These are phyloP conservation scores for Tuber magnatum DNA, from an alignment of 495 filamentous ascomycete species.

Conservation along the genomic window DNA sequence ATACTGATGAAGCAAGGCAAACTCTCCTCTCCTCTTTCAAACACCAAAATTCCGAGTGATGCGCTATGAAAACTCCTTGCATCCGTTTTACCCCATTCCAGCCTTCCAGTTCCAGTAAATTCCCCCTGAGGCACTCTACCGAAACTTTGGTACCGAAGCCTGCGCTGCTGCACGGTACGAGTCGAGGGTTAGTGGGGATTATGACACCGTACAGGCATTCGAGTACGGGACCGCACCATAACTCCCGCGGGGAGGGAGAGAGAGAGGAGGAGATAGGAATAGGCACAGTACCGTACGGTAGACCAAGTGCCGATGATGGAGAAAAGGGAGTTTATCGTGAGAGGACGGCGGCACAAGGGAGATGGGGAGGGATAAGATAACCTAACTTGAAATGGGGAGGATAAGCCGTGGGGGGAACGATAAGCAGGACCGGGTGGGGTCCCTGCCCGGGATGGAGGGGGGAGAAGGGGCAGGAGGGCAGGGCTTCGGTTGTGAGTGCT, in stretches of 20 bases:
- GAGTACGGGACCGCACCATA: not conserved
- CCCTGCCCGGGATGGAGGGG: not conserved
- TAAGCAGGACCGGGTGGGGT: not conserved
- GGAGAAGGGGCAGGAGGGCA: not conserved
- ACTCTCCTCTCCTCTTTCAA: not conserved
- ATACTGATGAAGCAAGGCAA: not conserved
- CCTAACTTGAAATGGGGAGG: not conserved
- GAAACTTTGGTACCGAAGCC: not conserved
- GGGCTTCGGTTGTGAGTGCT: not conserved
- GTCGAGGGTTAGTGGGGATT: not conserved
- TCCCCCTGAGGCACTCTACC: not conserved
- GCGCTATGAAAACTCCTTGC: not conserved
- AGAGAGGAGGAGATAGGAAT: too few relatives aligned
- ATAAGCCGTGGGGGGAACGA: constrained; percentile 1
- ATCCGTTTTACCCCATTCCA: not conserved
- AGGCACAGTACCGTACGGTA: too few relatives aligned
- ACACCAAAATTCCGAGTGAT: not conserved
- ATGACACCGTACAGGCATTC: not conserved
- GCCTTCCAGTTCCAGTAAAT: not conserved
- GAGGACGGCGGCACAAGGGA: not conserved
- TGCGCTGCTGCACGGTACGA: not conserved
- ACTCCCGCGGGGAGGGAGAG: not conserved
- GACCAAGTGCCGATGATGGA: not conserved
- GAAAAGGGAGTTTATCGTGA: not conserved
- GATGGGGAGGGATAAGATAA: not conserved